Conservation (phyloP, 352 stramenopile species). For the Elongisporangium senticosum region DNA sequence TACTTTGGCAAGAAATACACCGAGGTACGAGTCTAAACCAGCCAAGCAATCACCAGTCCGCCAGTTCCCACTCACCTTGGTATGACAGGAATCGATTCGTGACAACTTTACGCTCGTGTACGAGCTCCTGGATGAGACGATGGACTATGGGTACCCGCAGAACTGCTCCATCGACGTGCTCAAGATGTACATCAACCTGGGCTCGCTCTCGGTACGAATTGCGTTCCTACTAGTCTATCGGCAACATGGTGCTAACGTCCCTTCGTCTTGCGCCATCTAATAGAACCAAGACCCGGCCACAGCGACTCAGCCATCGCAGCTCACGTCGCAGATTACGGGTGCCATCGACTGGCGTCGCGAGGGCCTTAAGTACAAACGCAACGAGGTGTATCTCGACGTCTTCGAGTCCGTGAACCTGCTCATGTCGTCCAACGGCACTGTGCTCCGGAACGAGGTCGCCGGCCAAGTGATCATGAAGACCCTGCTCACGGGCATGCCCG, state of each 20-base stretch:
- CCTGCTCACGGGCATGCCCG: constrained; percentile 96
- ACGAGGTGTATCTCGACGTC: constrained; percentile 98
- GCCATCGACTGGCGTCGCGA: constrained; percentile 92
- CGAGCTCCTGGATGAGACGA: constrained; percentile 98
- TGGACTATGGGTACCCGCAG: constrained; percentile 99
- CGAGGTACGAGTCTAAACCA: constrained; percentile 42
- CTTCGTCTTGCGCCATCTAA: constrained; percentile 19
- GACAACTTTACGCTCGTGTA: constrained; percentile 99
- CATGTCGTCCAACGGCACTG: constrained; percentile 90
- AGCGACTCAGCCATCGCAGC: constrained; percentile 86
- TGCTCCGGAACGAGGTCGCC: constrained; percentile 95
- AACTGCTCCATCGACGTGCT: constrained; percentile 97
- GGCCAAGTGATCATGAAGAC: constrained; percentile 98
- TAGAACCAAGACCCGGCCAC: constrained; percentile 86
- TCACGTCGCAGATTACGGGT: constrained; percentile 80
- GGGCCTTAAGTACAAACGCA: constrained; percentile 97
- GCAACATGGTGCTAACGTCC: constrained; percentile 1
- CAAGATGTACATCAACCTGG: constrained; percentile 98
- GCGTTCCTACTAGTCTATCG: neutral
- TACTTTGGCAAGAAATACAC: constrained; percentile 98
- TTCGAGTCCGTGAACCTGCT: constrained; percentile 97
- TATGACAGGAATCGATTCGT: constrained; percentile 82
- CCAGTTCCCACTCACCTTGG: constrained; percentile 1
- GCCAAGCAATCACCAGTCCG: neutral
- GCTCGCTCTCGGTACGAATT: constrained; percentile 54